Evolutionary conservation across 768 basidiomycete species (phyloP).

Genomic region (Boletus tylopilopsis): DNA sequence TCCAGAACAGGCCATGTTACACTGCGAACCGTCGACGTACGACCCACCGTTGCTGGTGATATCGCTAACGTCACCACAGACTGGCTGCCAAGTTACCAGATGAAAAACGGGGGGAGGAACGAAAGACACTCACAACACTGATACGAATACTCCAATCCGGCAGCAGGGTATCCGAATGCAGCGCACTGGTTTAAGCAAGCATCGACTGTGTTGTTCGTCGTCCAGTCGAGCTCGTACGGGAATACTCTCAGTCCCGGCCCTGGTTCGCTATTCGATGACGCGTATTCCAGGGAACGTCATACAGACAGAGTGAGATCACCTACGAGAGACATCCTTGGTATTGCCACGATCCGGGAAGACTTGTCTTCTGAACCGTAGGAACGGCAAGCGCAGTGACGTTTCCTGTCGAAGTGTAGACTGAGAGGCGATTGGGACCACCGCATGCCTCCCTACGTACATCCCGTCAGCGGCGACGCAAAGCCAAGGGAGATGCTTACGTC

Average conservation of each 20-base stretch:
- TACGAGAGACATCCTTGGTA: constrained; percentile 70
- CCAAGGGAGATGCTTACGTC: constrained; percentile 39
- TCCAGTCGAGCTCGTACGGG: constrained; percentile 56
- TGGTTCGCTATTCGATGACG: constrained; percentile 41
- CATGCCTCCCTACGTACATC: constrained; percentile 51
- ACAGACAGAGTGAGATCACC: constrained; percentile 15
- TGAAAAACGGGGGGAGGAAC: neutral
- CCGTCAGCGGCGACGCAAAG: neutral
- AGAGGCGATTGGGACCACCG: constrained; percentile 69
- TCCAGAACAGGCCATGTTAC: constrained; percentile 57
- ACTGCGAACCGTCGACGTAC: constrained; percentile 35
- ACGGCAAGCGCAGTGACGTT: constrained; percentile 55
- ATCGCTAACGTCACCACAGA: constrained; percentile 66
- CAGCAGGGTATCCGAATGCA: constrained; percentile 66
- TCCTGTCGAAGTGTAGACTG: constrained; percentile 56
- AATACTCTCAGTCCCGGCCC: constrained; percentile 43
- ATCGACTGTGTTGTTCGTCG: constrained; percentile 58
- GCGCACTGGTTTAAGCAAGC: constrained; percentile 68
- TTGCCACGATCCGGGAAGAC: constrained; percentile 58
- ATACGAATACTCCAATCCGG: constrained; percentile 64
- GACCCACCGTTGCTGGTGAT: constrained; percentile 36
- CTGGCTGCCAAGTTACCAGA: constrained; percentile 30
- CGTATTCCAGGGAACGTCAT: neutral
- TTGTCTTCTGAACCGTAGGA: constrained; percentile 50
- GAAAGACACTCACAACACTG: constrained; percentile 55